Percentiles rank a stretch among this genome's conserved stretches.
These are phyloP conservation scores for Triticum timopheevii DNA, from an alignment of 176 grass and related monocot species.

Conservation along the genomic window DNA sequence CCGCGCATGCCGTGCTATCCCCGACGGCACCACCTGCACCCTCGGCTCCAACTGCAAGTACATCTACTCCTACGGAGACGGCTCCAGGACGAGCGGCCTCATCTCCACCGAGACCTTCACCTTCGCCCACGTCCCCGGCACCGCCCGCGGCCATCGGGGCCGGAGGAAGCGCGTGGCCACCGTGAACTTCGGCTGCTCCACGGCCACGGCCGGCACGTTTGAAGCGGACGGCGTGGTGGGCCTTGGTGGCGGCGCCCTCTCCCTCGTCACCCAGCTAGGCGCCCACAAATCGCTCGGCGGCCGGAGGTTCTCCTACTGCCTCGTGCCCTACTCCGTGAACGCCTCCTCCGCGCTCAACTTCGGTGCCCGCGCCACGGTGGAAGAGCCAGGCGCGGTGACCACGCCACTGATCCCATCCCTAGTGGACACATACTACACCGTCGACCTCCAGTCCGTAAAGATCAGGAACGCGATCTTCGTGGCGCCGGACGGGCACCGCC, in stretches of 20 bases:
- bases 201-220: conserved; percentile 16
- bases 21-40: conserved; percentile 12
- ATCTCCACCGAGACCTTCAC: conserved; percentile 38
- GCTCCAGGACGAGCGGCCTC: too few species aligned
- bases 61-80: not conserved
- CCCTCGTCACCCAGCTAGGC: conserved; percentile 52
- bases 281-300: not conserved
- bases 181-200: conserved; percentile 53
- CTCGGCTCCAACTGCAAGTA: conserved; percentile 40
- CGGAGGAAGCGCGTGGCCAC: not conserved
- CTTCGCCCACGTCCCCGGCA: conserved; percentile 21
- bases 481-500: not conserved
- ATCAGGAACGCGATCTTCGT: not conserved
- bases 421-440: conserved; percentile 33
- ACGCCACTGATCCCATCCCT: conserved; percentile 21
- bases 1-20: conserved; percentile 4
- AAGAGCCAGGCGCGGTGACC: not conserved
- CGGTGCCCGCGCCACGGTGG: conserved; percentile 21
- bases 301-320: conserved; percentile 62
- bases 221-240: conserved; percentile 47
- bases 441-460: conserved; percentile 38
- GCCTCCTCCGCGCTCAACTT: too few species aligned
- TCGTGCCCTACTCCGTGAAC: too few species aligned
- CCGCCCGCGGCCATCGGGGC: not conserved
- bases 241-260: conserved; percentile 42